These are phyloP conservation scores for Angomonas ambiguus DNA, from an alignment of 208 protist species.

Conservation along the genomic window DNA sequence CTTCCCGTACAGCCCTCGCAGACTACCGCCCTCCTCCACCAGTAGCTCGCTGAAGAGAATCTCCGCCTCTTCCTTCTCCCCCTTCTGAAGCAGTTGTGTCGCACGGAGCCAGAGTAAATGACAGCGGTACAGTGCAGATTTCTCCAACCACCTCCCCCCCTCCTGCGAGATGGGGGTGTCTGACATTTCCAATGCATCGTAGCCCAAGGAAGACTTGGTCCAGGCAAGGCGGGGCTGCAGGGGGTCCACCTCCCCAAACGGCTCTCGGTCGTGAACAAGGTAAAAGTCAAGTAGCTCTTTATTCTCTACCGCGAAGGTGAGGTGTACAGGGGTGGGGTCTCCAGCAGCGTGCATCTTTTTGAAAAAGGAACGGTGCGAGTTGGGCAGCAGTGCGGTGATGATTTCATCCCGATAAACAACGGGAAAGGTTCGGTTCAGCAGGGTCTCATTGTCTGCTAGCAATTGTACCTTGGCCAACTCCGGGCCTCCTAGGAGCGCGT, in stretches of 20 bases:
- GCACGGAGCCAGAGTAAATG: neutral
- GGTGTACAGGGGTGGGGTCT: neutral
- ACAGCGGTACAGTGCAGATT: neutral
- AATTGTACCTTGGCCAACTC: slow-evolving; percentile 38
- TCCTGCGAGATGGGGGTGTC: neutral
- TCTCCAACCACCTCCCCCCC: neutral
- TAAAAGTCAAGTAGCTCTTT: neutral
- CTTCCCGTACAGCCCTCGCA: slow-evolving; percentile 1
- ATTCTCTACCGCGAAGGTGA: neutral
- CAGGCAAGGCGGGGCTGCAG: neutral
- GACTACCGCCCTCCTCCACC: neutral
- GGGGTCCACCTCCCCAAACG: too few species aligned
- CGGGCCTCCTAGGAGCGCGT: slow-evolving; percentile 29
- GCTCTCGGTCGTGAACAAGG: too few species aligned
- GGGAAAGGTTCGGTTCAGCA: neutral
- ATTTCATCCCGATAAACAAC: neutral
- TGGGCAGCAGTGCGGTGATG: neutral
- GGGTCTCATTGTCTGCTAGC: slow-evolving; percentile 17
- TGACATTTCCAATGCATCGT: neutral
- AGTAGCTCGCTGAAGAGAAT: neutral
- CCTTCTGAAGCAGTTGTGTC: neutral
- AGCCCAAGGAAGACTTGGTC: neutral
- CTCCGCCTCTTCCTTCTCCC: neutral
- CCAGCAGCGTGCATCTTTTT: neutral
- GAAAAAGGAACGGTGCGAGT: neutral